Conservation (phyloP, 163 green algal species). For the Scenedesmus sp. region DNA sequence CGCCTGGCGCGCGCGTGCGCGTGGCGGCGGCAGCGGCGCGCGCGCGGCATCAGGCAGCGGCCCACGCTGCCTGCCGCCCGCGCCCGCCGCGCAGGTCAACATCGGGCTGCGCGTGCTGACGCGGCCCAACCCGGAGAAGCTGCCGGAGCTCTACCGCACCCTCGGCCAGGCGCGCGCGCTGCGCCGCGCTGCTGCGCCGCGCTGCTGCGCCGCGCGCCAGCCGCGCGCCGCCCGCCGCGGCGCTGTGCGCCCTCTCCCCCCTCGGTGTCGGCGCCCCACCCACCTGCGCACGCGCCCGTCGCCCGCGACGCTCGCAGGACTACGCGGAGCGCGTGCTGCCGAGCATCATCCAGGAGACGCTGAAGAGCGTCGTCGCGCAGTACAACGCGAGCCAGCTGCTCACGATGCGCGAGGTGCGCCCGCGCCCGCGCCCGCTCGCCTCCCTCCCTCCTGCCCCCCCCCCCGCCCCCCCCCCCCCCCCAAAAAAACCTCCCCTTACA, state of each 20-base stretch:
- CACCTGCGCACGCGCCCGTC: too few species aligned
- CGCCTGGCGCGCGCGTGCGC: too few species aligned
- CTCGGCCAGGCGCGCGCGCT: constrained; percentile 87
- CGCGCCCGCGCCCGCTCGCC: too few species aligned
- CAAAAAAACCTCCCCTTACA: neutral
- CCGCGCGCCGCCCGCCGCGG: too few species aligned
- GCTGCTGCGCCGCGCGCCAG: too few species aligned
- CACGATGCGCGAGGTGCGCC: constrained; percentile 92
- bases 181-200: too few species aligned
- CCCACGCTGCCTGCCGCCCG: neutral
- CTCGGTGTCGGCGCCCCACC: too few species aligned
- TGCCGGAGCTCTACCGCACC: constrained; percentile 96
- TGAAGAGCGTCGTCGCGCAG: constrained; percentile 98
- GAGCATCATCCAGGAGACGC: constrained; percentile 98
- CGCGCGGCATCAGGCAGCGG: neutral
- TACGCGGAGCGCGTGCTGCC: constrained; percentile 97
- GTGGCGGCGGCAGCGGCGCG: too few species aligned
- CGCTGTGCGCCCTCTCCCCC: too few species aligned
- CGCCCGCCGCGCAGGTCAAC: constrained; percentile 82
- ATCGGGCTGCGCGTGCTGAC: constrained; percentile 98
- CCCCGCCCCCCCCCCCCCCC: too few species aligned
- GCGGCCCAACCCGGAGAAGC: constrained; percentile 80
- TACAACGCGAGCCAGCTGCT: constrained; percentile 99
- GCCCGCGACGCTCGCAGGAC: constrained; percentile 59
- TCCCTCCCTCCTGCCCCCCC: neutral